Conservation (phyloP, 1,284 basidiomycete species). For the Microbotryomycetes sp. region DNA sequence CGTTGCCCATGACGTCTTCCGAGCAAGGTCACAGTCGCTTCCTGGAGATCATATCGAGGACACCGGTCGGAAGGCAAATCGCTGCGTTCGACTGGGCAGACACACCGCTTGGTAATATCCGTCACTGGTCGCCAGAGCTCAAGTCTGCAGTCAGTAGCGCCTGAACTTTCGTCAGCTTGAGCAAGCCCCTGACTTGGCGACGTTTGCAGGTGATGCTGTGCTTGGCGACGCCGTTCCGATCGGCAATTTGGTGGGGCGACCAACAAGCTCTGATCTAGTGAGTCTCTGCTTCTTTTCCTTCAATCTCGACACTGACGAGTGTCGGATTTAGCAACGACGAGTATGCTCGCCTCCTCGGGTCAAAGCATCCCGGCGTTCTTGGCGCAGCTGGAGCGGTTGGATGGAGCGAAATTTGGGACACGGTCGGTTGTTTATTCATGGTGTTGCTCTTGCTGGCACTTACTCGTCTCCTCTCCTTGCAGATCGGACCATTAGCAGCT, state of each 20-base stretch:
- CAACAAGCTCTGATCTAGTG: background rate
- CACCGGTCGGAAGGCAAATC: background rate
- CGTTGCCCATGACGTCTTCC: too few relatives aligned
- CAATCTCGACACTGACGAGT: too few relatives aligned
- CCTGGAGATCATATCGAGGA: background rate
- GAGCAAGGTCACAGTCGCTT: too few relatives aligned
- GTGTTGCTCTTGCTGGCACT: too few relatives aligned
- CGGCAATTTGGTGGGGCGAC: background rate
- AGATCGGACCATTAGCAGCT: background rate
- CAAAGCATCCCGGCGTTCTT: conserved; percentile 30
- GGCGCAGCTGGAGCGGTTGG: conserved; percentile 22
- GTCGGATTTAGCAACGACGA: background rate
- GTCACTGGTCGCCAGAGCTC: background rate
- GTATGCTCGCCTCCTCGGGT: background rate
- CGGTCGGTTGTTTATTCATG: conserved; percentile 11
- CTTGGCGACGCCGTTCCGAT: background rate
- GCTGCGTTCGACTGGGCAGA: background rate
- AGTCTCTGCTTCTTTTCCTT: background rate
- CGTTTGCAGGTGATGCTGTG: background rate
- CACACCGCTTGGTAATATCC: background rate
- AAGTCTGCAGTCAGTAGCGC: background rate
- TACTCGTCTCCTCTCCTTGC: background rate
- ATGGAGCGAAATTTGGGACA: conserved; percentile 31
- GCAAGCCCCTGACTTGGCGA: background rate
- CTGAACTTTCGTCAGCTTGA: background rate